Evolutionary conservation across 2,329 filamentous ascomycete species (phyloP).

Genomic region (Sporothrix pseudoabietina): DNA sequence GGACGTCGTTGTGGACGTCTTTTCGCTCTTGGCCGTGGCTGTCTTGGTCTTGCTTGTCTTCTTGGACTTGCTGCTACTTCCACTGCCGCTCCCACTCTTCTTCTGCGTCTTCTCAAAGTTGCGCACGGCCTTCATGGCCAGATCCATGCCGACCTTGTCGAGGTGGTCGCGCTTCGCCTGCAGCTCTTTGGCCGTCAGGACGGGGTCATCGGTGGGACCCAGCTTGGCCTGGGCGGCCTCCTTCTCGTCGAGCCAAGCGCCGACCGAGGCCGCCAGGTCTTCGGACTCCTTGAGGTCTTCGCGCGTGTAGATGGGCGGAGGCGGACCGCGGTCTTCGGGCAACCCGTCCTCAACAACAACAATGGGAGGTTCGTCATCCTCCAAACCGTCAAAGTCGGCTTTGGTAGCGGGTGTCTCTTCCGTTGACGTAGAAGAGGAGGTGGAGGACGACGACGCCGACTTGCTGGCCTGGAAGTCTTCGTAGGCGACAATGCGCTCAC

Average conservation of each 20-base stretch:
- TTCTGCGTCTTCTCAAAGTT: conserved; percentile 54
- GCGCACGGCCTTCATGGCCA: conserved; percentile 69
- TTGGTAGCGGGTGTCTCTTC: conserved; percentile 46
- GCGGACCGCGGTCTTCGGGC: conserved; percentile 52
- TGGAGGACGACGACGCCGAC: conserved; percentile 51
- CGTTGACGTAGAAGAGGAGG: conserved; percentile 45
- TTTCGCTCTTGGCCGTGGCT: conserved; percentile 47
- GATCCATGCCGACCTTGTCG: conserved; percentile 67
- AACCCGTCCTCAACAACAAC: conserved; percentile 45
- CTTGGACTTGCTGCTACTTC: conserved; percentile 33
- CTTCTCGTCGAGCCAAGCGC: conserved; percentile 75
- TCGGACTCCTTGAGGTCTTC: conserved; percentile 71
- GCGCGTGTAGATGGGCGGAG: conserved; percentile 68
- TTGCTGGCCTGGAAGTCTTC: conserved; percentile 61
- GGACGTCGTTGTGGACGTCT: conserved; percentile 32
- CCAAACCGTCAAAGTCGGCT: conserved; percentile 71
- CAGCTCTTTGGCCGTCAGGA: conserved; percentile 72
- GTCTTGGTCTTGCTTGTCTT: conserved; percentile 37
- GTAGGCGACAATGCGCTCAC: conserved; percentile 68
- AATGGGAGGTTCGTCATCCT: conserved; percentile 62
- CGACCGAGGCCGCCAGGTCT: conserved; percentile 62
- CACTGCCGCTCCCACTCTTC: conserved; percentile 43
- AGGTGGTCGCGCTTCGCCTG: conserved; percentile 69
- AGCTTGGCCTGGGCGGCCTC: conserved; percentile 71
- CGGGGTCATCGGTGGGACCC: conserved; percentile 69